Conservation (phyloP, 768 basidiomycete genomes). For the Rhodotorula paludigena region DNA sequence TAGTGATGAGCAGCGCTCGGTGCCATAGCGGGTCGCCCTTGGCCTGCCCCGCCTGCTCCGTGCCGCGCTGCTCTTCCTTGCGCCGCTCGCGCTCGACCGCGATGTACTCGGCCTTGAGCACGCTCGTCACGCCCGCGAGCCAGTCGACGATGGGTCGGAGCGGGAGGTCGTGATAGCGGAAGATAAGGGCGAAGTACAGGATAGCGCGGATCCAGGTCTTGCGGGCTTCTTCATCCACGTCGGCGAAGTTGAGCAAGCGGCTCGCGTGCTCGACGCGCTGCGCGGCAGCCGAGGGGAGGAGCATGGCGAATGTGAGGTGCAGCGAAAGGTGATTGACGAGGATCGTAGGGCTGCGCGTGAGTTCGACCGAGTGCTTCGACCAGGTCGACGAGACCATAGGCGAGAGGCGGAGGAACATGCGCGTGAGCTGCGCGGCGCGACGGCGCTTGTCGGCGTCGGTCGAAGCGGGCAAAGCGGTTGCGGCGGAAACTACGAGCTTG, state of each 20-base stretch:
- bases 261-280: slow-evolving; percentile 63
- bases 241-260: slow-evolving; percentile 63
- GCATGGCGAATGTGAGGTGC: slow-evolving; percentile 63
- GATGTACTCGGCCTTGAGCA: slow-evolving; percentile 59
- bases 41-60: neutral
- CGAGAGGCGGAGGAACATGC: slow-evolving; percentile 65
- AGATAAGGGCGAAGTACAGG: slow-evolving; percentile 63
- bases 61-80: slow-evolving; percentile 21
- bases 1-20: slow-evolving; percentile 48
- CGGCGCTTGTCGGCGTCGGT: slow-evolving; percentile 41
- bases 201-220: slow-evolving; percentile 69
- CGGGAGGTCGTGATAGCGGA: slow-evolving; percentile 56
- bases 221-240: slow-evolving; percentile 61
- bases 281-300: slow-evolving; percentile 56
- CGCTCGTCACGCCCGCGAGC: slow-evolving; percentile 59
- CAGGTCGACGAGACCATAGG: slow-evolving; percentile 69
- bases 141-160: slow-evolving; percentile 59
- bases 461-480: slow-evolving; percentile 46
- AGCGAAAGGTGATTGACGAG: slow-evolving; percentile 77
- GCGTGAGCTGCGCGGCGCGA: slow-evolving; percentile 55
- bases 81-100: slow-evolving; percentile 41
- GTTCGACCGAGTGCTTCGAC: slow-evolving; percentile 49
- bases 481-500: slow-evolving; percentile 69
- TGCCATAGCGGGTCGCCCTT: slow-evolving; percentile 41
- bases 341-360: slow-evolving; percentile 56